Conservation (phyloP, 1,284 basidiomycete genomes). For the Malassezia cuniculi region DNA sequence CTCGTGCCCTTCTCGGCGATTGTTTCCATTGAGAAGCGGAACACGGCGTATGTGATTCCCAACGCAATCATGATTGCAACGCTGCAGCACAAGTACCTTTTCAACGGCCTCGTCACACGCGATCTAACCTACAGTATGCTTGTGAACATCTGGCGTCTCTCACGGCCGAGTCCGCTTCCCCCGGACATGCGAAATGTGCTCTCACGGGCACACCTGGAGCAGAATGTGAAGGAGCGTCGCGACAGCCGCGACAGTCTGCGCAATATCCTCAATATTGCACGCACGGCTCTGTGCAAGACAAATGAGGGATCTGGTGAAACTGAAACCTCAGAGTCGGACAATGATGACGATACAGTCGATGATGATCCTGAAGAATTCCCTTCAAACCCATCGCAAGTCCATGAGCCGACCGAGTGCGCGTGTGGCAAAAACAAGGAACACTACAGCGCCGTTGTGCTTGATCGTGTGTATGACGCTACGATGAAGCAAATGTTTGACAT, state of each 20-base stretch:
- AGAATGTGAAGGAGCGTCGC: too few relatives aligned
- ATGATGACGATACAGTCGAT: too few relatives aligned
- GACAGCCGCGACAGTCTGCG: too few relatives aligned
- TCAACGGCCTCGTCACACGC: constrained; percentile 87
- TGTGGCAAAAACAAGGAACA: constrained; percentile 65
- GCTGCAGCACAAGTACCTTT: constrained; percentile 63
- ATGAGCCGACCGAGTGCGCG: constrained; percentile 56
- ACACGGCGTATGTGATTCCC: constrained; percentile 96
- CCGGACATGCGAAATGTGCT: too few relatives aligned
- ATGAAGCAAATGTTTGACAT: constrained; percentile 91
- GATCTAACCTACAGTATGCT: constrained; percentile 95
- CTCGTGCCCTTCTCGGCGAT: constrained; percentile 85
- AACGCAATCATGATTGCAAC: constrained; percentile 90
- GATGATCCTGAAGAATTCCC: too few relatives aligned
- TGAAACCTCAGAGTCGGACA: constrained; percentile 9
- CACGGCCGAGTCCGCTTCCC: constrained; percentile 61
- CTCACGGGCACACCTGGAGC: too few relatives aligned
- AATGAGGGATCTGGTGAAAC: too few relatives aligned
- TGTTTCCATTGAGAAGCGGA: constrained; percentile 80
- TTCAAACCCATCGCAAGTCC: too few relatives aligned
- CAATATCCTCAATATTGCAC: too few relatives aligned
- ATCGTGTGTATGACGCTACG: constrained; percentile 67
- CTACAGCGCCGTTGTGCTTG: constrained; percentile 61
- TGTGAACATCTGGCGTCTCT: constrained; percentile 85
- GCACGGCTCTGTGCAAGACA: too few relatives aligned